A percentile compares a stretch with the other conserved stretches of the same genome.
These are phyloP conservation scores for Cytospora piceicola DNA, from an alignment of 2,329 filamentous ascomycete genomes.

Conservation along the genomic window DNA sequence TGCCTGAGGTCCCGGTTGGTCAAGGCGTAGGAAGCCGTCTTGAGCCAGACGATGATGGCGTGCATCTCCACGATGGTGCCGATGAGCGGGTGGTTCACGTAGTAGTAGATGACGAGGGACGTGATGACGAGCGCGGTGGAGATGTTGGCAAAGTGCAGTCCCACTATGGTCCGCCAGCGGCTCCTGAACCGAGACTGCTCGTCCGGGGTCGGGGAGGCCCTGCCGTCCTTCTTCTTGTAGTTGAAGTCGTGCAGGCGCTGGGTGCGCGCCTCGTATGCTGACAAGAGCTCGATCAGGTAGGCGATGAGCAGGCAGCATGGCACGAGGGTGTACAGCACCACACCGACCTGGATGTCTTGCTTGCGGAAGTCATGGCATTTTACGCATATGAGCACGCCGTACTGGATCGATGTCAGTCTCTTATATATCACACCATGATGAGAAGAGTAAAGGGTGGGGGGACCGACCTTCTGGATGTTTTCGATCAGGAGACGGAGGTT, in stretches of 20 bases:
- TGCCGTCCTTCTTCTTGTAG: conserved; percentile 52
- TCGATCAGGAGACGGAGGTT: conserved; percentile 95
- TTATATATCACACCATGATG: neutral
- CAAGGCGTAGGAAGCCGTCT: conserved; percentile 93
- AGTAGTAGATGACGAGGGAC: conserved; percentile 84
- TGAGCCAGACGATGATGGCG: conserved; percentile 93
- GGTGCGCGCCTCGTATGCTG: conserved; percentile 76
- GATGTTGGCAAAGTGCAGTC: conserved; percentile 82
- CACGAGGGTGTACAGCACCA: conserved; percentile 81
- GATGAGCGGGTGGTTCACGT: conserved; percentile 90
- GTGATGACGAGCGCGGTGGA: conserved; percentile 79
- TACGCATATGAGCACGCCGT: conserved; percentile 92
- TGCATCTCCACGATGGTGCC: conserved; percentile 90
- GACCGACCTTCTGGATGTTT: conserved; percentile 84
- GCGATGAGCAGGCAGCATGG: conserved; percentile 90
- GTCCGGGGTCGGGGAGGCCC: conserved; percentile 60
- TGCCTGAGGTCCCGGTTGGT: conserved; percentile 95
- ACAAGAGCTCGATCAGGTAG: conserved; percentile 84
- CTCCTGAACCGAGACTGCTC: conserved; percentile 69
- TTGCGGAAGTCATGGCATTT: conserved; percentile 84
- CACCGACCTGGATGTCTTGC: conserved; percentile 75
- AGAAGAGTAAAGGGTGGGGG: conserved; percentile 25
- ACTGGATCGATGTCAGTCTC: conserved; percentile 56
- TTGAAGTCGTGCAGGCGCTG: conserved; percentile 44
- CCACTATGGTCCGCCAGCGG: conserved; percentile 80